A percentile compares a stretch with the other conserved stretches of the same genome.
These are phyloP conservation scores for Aspergillus ibericus DNA, from an alignment of 2,329 filamentous ascomycete species.

Conservation along the genomic window DNA sequence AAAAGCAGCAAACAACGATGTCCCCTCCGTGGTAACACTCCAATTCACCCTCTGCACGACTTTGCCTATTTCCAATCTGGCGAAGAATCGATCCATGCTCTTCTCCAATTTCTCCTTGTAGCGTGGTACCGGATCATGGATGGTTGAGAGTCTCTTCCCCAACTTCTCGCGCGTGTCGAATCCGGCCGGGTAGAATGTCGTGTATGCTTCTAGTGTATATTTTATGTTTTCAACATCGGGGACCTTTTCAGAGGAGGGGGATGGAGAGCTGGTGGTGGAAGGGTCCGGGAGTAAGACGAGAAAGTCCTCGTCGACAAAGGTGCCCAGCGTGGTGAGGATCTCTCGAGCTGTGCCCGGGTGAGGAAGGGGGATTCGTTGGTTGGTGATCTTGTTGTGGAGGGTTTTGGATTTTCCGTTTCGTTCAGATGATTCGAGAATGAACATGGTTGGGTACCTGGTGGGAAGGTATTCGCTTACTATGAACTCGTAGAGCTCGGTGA, in stretches of 20 bases:
- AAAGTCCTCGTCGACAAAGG: constrained; percentile 61
- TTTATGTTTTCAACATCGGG: constrained; percentile 30
- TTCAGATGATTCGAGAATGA: constrained; percentile 32
- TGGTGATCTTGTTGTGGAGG: constrained; percentile 50
- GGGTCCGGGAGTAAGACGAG: constrained; percentile 55
- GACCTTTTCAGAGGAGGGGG: constrained; percentile 18
- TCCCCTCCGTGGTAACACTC: constrained; percentile 40
- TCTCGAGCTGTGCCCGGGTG: constrained; percentile 11
- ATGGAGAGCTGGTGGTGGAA: not conserved
- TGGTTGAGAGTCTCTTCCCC: constrained; percentile 52
- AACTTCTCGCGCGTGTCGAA: constrained; percentile 60
- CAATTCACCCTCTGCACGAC: constrained; percentile 58
- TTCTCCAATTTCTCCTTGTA: constrained; percentile 58
- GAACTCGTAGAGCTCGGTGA: constrained; percentile 59
- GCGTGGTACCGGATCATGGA: constrained; percentile 60
- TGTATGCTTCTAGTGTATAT: constrained; percentile 59
- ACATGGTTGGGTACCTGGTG: constrained; percentile 56
- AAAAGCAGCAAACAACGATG: constrained; percentile 43
- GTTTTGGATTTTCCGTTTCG: constrained; percentile 16
- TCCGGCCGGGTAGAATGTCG: constrained; percentile 58
- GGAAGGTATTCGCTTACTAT: constrained; percentile 58
- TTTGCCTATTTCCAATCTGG: constrained; percentile 52
- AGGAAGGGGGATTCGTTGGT: constrained; percentile 36
- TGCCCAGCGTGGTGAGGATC: constrained; percentile 49
- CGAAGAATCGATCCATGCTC: constrained; percentile 64